These are phyloP conservation scores for Suillus plorans DNA, from an alignment of 768 basidiomycete species.

Conservation along the genomic window DNA sequence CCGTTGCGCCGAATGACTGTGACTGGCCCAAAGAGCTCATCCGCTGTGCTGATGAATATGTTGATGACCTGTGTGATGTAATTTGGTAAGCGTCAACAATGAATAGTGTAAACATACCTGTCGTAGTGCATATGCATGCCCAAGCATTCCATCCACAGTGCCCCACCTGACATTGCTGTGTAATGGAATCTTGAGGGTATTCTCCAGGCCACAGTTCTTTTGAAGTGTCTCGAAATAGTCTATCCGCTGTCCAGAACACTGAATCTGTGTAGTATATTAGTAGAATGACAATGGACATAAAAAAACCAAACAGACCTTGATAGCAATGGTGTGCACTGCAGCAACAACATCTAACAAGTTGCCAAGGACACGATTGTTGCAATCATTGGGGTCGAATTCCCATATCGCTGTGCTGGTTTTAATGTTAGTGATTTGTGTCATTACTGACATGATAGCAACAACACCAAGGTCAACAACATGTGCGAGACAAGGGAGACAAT, in stretches of 20 bases:
- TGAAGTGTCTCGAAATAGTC: constrained; percentile 24
- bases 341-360: constrained; percentile 32
- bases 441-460: constrained; percentile 29
- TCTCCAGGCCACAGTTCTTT: constrained; percentile 11
- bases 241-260: constrained; percentile 23
- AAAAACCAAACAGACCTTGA: constrained; percentile 24
- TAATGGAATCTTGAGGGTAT: constrained; percentile 21
- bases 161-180: constrained; percentile 29
- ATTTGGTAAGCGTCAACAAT: not conserved
- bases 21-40: constrained; percentile 30
- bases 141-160: constrained; percentile 24
- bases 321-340: constrained; percentile 25
- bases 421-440: constrained; percentile 29
- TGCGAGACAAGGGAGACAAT: constrained; percentile 27
- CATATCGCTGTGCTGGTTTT: constrained; percentile 32
- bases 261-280: constrained; percentile 16
- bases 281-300: not conserved
- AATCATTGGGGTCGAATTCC: constrained; percentile 30
- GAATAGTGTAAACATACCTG: constrained; percentile 10
- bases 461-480: constrained; percentile 33
- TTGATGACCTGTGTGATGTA: constrained; percentile 11
- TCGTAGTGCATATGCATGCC: constrained; percentile 13
- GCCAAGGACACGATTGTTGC: constrained; percentile 24
- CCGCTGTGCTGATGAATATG: constrained; percentile 21
- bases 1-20: constrained; percentile 21